Evolutionary conservation across 2,329 filamentous ascomycete species (phyloP).

Genomic region (Akanthomyces dipterigenus): DNA sequence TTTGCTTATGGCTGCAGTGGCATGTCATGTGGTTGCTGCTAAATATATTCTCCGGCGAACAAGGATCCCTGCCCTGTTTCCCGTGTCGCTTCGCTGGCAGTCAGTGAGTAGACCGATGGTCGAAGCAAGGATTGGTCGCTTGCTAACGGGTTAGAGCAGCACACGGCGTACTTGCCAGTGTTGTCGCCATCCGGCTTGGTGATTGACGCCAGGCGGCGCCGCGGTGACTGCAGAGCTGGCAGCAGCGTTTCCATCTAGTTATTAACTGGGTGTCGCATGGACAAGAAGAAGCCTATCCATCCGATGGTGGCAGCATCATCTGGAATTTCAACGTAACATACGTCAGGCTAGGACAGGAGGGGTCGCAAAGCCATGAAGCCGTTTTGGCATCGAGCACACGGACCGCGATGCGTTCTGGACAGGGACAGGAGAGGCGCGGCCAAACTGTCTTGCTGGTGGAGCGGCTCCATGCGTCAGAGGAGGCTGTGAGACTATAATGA

Average conservation of each 20-base stretch:
- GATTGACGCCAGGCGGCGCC: not conserved
- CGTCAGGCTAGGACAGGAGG: not conserved
- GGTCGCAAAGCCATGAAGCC: too few relatives aligned
- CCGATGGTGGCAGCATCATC: not conserved
- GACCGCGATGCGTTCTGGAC: not conserved
- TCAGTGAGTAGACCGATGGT: not conserved
- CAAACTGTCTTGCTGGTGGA: not conserved
- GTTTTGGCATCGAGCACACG: not conserved
- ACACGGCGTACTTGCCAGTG: not conserved
- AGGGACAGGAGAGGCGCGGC: not conserved
- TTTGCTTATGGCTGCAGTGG: not conserved
- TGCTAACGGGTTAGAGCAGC: not conserved
- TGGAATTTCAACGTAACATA: not conserved
- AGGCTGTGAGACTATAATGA: not conserved
- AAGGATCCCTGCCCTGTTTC: not conserved
- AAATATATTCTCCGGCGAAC: not conserved
- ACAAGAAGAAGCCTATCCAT: not conserved
- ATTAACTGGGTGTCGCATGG: not conserved
- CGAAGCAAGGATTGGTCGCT: not conserved
- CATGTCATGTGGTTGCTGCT: not conserved
- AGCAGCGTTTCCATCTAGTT: not conserved
- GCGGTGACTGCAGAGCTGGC: not conserved
- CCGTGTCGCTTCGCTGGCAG: not conserved
- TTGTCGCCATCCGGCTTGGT: not conserved
- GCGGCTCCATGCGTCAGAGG: not conserved